Evolutionary conservation across 257 asterid species (phyloP), one percentile per base, ranked within the genome.

Genomic region (Lantana camara): DNA sequence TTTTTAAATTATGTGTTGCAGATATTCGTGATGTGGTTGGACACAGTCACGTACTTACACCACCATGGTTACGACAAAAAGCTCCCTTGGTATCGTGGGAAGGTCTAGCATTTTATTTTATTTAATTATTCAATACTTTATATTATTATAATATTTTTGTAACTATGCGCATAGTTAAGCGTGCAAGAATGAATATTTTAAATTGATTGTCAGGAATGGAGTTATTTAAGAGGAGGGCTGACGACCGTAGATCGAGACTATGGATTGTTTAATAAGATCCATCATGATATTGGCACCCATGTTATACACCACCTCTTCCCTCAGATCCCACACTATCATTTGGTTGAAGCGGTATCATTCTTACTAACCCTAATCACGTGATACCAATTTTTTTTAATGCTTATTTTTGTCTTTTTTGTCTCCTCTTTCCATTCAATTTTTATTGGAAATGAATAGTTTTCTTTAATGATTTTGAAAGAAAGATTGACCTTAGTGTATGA

Each of bases 201-300:
- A 27, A 27, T 2, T 15, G 53, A 22, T 22, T 54, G 32, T 17
- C 64, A 90, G 97, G 96, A 91, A 32, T 91, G 98, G 98, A 84
- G 91, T 67, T 91, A 91, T 72, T 68, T 91, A 48, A 79, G 98
- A 21, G 98, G 98, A 42, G 96, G 98, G 4, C 79, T 91, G 27
- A 91, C 98, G 2, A 91, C 98, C 0, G 77, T 91, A 5, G 98
- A 91, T 78, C 91, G 89, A 3, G 98, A 91, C 35, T 91, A 88
- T 24, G 98, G 98, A 40, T 48, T 74, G 67, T 73, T 91, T 37
- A 91, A 91, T 72, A 88, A 82, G 37, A 79, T 91, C 53, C 98
- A 91, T 19, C 98, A 88, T 46, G 96, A 91, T 49, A 88, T 91
- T 71, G 98, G 98, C 62, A 88, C 98, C 42, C 98, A 91, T 24